Percentiles rank a stretch among this genome's conserved stretches.
Conservation (phyloP, 352 stramenopile species). For the Phytopythium boreale region DNA sequence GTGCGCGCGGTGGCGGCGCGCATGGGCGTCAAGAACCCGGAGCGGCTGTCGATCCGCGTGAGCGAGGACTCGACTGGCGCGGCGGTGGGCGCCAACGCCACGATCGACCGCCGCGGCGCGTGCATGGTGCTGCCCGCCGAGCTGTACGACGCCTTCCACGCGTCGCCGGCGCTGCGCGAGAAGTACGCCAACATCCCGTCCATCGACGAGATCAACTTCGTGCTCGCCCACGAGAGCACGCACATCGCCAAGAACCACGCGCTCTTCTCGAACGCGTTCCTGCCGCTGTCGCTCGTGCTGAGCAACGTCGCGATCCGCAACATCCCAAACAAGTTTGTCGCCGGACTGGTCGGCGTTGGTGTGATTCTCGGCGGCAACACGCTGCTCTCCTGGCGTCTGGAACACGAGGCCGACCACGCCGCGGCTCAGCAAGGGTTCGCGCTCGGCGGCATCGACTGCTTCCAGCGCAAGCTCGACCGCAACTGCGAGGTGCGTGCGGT, state of each 20-base stretch:
- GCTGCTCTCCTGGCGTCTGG: constrained; percentile 73
- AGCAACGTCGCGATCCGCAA: constrained; percentile 52
- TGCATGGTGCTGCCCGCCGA: constrained; percentile 74
- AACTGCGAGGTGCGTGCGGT: constrained; percentile 70
- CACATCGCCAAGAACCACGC: constrained; percentile 84
- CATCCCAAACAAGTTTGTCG: constrained; percentile 76
- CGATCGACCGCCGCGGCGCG: constrained; percentile 44
- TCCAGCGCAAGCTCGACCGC: constrained; percentile 67
- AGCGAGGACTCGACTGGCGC: constrained; percentile 57
- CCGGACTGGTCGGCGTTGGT: constrained; percentile 38
- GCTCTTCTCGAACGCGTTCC: constrained; percentile 53
- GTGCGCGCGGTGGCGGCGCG: constrained; percentile 55
- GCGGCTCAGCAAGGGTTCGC: constrained; percentile 66
- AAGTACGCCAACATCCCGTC: constrained; percentile 51
- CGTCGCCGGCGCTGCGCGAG: constrained; percentile 34
- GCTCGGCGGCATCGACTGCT: constrained; percentile 65
- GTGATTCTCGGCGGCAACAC: constrained; percentile 53
- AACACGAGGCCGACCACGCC: constrained; percentile 78
- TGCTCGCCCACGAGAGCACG: constrained; percentile 76
- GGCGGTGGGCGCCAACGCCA: constrained; percentile 63
- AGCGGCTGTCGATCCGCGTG: constrained; percentile 65
- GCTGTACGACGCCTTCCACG: constrained; percentile 81
- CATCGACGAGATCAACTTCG: constrained; percentile 79
- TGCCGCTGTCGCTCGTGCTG: constrained; percentile 59
- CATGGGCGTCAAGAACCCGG: constrained; percentile 64